Evolutionary conservation across 2,329 filamentous ascomycete species (phyloP).

Genomic region (Microcyclospora tardicrescens): DNA sequence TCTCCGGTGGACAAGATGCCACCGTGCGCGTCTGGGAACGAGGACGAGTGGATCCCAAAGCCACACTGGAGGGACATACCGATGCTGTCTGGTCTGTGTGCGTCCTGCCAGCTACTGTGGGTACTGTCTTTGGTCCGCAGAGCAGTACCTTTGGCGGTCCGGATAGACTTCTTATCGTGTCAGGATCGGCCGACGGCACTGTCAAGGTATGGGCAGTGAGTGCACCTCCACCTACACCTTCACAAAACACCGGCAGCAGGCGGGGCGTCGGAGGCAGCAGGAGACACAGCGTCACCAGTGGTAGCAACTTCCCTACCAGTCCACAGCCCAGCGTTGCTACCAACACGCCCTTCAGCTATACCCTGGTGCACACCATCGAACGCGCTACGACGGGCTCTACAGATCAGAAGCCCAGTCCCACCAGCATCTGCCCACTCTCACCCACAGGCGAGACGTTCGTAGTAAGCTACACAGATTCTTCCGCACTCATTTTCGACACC

Average conservation of each 20-base stretch:
- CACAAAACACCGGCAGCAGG: slow-evolving; percentile 60
- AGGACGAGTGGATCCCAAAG: slow-evolving; percentile 86
- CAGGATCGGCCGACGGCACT: slow-evolving; percentile 79
- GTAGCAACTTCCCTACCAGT: slow-evolving; percentile 78
- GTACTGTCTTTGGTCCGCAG: slow-evolving; percentile 58
- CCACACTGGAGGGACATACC: slow-evolving; percentile 82
- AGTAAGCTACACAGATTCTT: slow-evolving; percentile 81
- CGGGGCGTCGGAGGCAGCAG: slow-evolving; percentile 61
- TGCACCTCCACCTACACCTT: slow-evolving; percentile 72
- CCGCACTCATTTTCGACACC: slow-evolving; percentile 85
- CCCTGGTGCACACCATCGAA: slow-evolving; percentile 73
- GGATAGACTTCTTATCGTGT: slow-evolving; percentile 80
- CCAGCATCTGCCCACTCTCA: slow-evolving; percentile 83
- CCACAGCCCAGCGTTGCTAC: slow-evolving; percentile 82
- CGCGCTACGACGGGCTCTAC: slow-evolving; percentile 40
- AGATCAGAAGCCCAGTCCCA: slow-evolving; percentile 51
- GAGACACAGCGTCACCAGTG: slow-evolving; percentile 85
- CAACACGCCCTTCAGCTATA: slow-evolving; percentile 74
- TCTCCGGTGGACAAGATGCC: slow-evolving; percentile 89
- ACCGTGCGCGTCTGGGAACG: slow-evolving; percentile 93
- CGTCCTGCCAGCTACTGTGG: slow-evolving; percentile 73
- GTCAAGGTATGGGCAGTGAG: slow-evolving; percentile 93
- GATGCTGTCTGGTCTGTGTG: slow-evolving; percentile 95
- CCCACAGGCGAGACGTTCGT: slow-evolving; percentile 76
- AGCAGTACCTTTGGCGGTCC: slow-evolving; percentile 60